Conservation (phyloP, 345 rosid genomes). For the Citrus medica region DNA sequence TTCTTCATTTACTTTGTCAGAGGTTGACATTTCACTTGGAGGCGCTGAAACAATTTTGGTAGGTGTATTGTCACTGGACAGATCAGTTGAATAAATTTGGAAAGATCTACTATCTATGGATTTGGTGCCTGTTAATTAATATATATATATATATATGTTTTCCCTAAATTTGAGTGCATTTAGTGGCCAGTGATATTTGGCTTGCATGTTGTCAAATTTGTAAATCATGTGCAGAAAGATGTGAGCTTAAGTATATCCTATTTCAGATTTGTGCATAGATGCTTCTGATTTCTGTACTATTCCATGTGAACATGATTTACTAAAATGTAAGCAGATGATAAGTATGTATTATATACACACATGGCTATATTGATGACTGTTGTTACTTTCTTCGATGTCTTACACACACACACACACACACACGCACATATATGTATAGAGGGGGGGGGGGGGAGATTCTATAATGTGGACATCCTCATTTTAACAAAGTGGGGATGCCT, state of each 20-base stretch:
- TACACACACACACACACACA: too few relatives aligned
- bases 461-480: too few relatives aligned
- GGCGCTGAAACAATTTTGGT: slow-evolving; percentile 70
- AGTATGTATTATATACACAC: not conserved
- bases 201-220: not conserved
- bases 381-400: not conserved
- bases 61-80: slow-evolving; percentile 23
- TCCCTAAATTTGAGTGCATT: not conserved
- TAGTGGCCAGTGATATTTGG: not conserved
- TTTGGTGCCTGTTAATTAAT: not conserved
- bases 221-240: not conserved
- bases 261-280: not conserved
- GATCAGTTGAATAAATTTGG: not conserved
- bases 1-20: slow-evolving; percentile 63
- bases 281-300: not conserved
- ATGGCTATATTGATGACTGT: not conserved
- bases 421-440: too few relatives aligned
- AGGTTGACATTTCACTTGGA: slow-evolving; percentile 56
- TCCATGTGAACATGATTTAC: not conserved
- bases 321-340: not conserved
- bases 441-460: too few relatives aligned
- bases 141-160: not conserved
- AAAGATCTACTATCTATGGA: not conserved
- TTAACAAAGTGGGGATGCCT: too few relatives aligned
- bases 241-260: not conserved